Base-by-base conservation (phyloP, 371 early-diverging fungal species). In the Coemansia sp. region DNA sequence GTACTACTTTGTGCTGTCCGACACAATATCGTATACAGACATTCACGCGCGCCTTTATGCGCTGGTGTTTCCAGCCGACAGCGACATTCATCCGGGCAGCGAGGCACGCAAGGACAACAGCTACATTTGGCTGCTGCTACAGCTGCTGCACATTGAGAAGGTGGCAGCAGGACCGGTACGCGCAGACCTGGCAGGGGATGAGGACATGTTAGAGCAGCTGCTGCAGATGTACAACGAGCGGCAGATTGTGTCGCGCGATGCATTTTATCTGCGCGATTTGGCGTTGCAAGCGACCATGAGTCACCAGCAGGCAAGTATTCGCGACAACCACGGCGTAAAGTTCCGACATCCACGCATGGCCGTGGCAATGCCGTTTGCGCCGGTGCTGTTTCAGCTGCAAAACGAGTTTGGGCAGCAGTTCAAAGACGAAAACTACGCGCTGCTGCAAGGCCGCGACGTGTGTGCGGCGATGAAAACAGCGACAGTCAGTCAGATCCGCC, bases 231-330 rank as follows among this genome's bases (percentile, higher is more conserved):
- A 90, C 69, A 90, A 90, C 63, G 89, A 89, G 64, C 84, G 84
- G 48, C 92, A 91, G 67, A 86, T 88, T 31, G 81, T 85, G 61
- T 88, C 91, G 8, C 81, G 80, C 66, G 90, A 91, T 60, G 90
- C 86, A 5, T 91, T 90, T 67, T 88, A 86, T 37, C 76, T 91
- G 29, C 86, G 92, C 11, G 92, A 92, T 56, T 78, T 91, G 45
- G 80, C 92, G 2, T 79, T 92, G 39, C 91, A 89, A 64, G 90
- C 91, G 56, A 84, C 87, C 68, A 82, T 91, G 61, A 85, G 79
- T 66, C 86, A 86, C 56, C 89, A 90, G 73, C 86, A 90, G 55
- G 72, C 63, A 0, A 63, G 83, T 50, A 86, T 92, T 59, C 82
- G 83, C 47, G 91, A 92, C 71, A 80, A 84, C 40, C 75, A 78